Base-by-base conservation (phyloP, 768 basidiomycete genomes). In the Hydnomerulius pinastri region DNA sequence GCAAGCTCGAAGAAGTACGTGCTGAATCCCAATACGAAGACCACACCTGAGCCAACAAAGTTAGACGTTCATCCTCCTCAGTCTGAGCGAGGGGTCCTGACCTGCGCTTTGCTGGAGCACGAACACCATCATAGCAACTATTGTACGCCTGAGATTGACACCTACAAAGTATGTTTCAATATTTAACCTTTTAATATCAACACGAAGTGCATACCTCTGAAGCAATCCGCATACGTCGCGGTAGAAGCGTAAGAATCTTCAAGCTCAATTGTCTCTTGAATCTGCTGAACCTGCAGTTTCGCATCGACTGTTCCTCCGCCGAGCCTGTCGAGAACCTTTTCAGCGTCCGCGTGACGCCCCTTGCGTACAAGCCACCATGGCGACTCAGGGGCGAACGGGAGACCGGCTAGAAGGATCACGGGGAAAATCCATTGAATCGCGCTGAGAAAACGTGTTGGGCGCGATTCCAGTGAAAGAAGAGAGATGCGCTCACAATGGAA, bases 1-100 rank as follows among this genome's bases (percentile, higher is more conserved):
- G 70, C 61, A 29, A 72, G 70, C 50, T 71, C 67, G 30, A 71
- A 70, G 52, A 71, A 70, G 60, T 71, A 71, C 40, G 61, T 62
- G 12, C 64, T 62, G 43, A 43, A 66, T n/a, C 62, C 59, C 45
- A 65, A 46, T 6, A 65, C 56, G 44, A 66, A 67, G 27, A 60
- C 55, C 2, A 64, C 60, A 27, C 65, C 65, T 65, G 18, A 36
- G 33, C n/a, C 15, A 38, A 41, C 18, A 33, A 9, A 32, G 15
- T 23, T 5, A 48, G 12, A n/a, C 18, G 17, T 32, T 32, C 15
- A 32, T 32, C 30, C 30, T 8, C 15, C 30, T 8, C 30, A 32
- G 30, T 32, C 7, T 7, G 8, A 15, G 15, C 15, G 15, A 7
- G 0, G 12, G 7, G 43, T 11, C 8, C 46, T 48, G 28, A 65